These are phyloP conservation scores for Cyclanthera cordifolia DNA, from an alignment of 306 rosid species.

Conservation along the genomic window DNA sequence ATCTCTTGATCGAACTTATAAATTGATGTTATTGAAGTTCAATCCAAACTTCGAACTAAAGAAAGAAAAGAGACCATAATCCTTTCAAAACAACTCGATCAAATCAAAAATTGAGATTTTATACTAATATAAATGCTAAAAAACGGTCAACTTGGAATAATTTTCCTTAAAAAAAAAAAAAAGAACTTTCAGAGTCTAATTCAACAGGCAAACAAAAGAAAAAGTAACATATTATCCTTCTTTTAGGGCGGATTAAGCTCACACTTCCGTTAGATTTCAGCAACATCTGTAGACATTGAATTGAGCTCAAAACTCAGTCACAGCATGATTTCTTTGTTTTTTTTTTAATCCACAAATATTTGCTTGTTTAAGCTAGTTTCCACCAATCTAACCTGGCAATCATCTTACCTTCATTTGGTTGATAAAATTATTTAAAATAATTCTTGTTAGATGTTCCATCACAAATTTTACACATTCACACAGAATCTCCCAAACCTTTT, in stretches of 20 bases:
- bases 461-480: no score
- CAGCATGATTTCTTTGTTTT: no score
- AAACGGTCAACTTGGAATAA: background rate
- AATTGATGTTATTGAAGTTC: no score
- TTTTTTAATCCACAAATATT: no score
- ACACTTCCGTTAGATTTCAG: background rate
- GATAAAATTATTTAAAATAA: no score
- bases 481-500: no score
- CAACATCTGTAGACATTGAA: background rate
- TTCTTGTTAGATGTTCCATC: no score
- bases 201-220: background rate
- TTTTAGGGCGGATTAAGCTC: constrained; percentile 1
- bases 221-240: constrained; percentile 1
- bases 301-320: background rate
- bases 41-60: background rate
- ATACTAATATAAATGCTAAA: background rate
- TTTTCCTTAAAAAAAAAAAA: no score
- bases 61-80: background rate
- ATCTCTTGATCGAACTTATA: no score
- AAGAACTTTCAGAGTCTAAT: background rate
- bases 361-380: no score
- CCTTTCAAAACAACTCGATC: background rate
- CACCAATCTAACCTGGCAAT: no score
- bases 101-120: background rate
- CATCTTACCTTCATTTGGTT: no score